Evolutionary conservation across 164 flowering plant species (phyloP), one percentile per base, ranked within the genome.

Genomic region (Macadamia tetraphylla): DNA sequence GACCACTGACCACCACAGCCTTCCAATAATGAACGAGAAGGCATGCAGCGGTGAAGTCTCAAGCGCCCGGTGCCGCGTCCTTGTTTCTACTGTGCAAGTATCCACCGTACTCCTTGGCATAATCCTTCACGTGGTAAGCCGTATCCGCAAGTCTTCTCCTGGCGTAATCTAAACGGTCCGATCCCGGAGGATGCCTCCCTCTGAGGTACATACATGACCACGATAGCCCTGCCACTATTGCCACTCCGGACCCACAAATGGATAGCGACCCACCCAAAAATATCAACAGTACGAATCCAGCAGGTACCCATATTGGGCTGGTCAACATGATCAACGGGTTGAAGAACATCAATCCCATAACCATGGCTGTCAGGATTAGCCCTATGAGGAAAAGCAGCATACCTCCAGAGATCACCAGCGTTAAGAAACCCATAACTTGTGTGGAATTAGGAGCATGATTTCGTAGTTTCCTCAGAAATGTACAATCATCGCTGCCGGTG

Each of bases 281-380:
- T 3, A 88, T 0, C 68, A 89, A 81, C 18, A 86, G 64, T 6
- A 87, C 18, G n/a, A 80, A 40, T 6, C 76, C 90, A 9, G 76
- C 63, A 0, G 98, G 96, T 42, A 92, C 70, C 98, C 96, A 92
- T 9, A 92, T 76, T 60, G 98, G 98, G 81, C 91, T 87, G 0
- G 87, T 72, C 17, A 90, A 8, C 60, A 92, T 29, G 29, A 88
- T 70, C 65, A 92, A 13, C 0, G 96, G 98, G 5, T 83, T 64
- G 75, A 90, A 81, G 71, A 88, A 71, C 74, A 92, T 78, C 51
- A 88, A 62, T 17, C 79, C 89, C n/a, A 90, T 59, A 7, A 83
- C 82, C 1, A 76, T 58, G 29, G 76, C 80, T 32, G 98, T 84
- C 67, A 88, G 68, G 9, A 93, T 89, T 12, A 85, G 46, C 53